Evolutionary conservation across 2,329 filamentous ascomycete genomes (phyloP).

Genomic region (Pseudophaeomoniella oleicola): DNA sequence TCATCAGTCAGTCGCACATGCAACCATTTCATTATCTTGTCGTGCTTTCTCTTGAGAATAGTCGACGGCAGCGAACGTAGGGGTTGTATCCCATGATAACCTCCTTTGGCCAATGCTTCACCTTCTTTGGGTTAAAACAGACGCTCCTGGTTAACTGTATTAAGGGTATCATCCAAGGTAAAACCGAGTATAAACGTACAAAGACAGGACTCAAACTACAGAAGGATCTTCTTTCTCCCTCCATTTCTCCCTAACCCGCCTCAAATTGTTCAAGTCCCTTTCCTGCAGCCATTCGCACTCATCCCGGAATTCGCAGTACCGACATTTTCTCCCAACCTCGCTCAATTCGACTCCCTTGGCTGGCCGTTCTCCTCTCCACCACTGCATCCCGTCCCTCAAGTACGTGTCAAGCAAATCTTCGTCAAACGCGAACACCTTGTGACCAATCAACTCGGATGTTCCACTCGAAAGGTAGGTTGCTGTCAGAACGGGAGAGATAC

Average conservation of each 20-base stretch:
- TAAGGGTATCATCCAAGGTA: not conserved
- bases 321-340: constrained; percentile 76
- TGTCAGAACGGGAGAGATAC: constrained; percentile 29
- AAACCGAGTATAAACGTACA: not conserved
- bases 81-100: too few species aligned
- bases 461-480: constrained; percentile 26
- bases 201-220: not conserved
- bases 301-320: constrained; percentile 68
- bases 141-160: too few species aligned
- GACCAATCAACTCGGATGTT: constrained; percentile 30
- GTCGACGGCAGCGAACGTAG: too few species aligned
- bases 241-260: constrained; percentile 22
- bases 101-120: too few species aligned
- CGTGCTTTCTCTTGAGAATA: too few species aligned
- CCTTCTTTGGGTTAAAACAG: too few species aligned
- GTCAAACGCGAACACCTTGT: constrained; percentile 52
- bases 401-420: constrained; percentile 48
- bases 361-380: constrained; percentile 68
- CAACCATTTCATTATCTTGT: too few species aligned
- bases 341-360: constrained; percentile 65
- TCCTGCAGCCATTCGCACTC: constrained; percentile 62
- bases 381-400: constrained; percentile 56
- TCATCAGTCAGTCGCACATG: too few species aligned
- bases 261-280: constrained; percentile 48
- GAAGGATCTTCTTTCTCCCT: constrained; percentile 7